Base-by-base conservation (phyloP, 208 protist species). In the Leptomonas pyrrhocoris region DNA sequence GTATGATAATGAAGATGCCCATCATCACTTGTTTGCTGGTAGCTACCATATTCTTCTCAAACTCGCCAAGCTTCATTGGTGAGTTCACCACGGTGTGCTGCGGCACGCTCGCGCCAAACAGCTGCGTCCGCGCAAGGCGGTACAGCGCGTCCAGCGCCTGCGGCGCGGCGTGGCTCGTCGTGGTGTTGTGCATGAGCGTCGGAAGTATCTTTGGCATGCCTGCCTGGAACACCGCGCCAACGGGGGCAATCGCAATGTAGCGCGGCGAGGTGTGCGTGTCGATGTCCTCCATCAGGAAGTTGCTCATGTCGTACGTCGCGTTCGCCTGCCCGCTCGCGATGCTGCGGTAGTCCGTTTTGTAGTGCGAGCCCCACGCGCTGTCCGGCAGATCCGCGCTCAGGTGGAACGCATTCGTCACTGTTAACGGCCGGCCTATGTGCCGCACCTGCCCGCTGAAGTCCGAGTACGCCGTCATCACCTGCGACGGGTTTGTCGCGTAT, bases 1-100 rank as follows among this genome's bases (percentile, higher is more conserved):
- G 87, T 13, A 96, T 58, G 12, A 90, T 77, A 36, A 94, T 82
- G 73, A 94, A 92, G 66, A 94, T 89, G 62, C 84, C 77, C 58
- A 74, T 43, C 49, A 95, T 76, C 59, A 95, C 80, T 70, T 81
- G 81, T 56, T 81, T 87, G 48, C 77, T 85, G 12, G 79, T 75
- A 13, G 67, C 58, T 23, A 82, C 70, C 56, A 92, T 70, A 49
- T 84, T 68, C 59, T 84, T 65, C 79, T 93, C 84, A 48, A 80
- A 80, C 40, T 84, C 62, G 31, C 85, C 82, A 46, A 95, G 72
- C 42, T 60, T 74, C 78, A 95, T 85, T 27, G 90, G 90, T 2
- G 70, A 68, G 79, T 93, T 95, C 30, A 74, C 65, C 46, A 80
- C 80, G 13, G 80, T 80, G 21, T 81, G 48, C 31, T 45, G 53